Evolutionary conservation across 331 rosid genomes (phyloP), one percentile per base, ranked within the genome.

Genomic region (Phaseolus coccineus): DNA sequence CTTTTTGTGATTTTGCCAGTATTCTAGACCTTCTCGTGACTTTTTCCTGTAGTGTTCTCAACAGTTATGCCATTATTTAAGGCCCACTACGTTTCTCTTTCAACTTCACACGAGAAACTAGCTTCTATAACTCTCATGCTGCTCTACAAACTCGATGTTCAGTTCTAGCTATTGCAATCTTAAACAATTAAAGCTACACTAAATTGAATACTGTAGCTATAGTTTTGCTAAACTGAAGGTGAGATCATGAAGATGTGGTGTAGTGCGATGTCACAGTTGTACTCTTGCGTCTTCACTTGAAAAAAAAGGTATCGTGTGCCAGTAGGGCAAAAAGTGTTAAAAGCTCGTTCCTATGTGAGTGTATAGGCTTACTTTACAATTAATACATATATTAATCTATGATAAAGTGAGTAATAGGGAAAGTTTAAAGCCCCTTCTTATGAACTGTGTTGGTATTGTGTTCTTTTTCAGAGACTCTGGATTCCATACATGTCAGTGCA

Each of bases 181-280:
- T 42, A 35, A 47, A 39, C 62, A 48, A 56, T 62, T 44, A 6
- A 1, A 75, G 28, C 53, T 51, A n/a, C 37, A 51, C 47, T 22
- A 19, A 39, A 57, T 61, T 25, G 8, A 8, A 69, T 78, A 14
- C 42, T n/a, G 8, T 16, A 25, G 79, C 50, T 39, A 50, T 66
- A n/a, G 30, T 55, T 33, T 73, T 14, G 28, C 24, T 69, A 53
- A 78, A 65, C 30, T 19, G 68, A 82, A 56, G 27, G 11, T 67
- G 81, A 68, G 55, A 71, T 77, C 46, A 67, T n/a, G 68, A 68
- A 72, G 71, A 74, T 52, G 71, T 75, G 63, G 84, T 69, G 74
- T 71, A 86, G 84, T 86, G 86, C 84, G 84, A 67, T 76, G 82
- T 65, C 87, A 71, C 81, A 80, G 85, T 83, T 83, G 89, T 83